Evolutionary conservation across 805 yeast genomes (phyloP), one percentile per base, ranked within the genome.

Genomic region (Zygosaccharomyces bailii): DNA sequence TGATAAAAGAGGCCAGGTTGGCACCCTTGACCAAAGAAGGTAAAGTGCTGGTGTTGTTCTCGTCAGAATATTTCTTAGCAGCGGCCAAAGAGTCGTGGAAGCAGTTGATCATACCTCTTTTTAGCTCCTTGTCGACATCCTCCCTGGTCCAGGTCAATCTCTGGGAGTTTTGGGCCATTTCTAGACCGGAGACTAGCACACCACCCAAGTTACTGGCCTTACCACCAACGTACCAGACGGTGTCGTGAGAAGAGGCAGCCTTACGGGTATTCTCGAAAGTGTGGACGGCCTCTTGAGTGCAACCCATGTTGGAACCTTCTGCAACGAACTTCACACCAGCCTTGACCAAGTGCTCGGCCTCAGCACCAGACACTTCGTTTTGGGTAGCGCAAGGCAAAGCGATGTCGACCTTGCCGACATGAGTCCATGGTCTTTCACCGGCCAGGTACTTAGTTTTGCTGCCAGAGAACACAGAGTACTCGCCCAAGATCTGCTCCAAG

Each of bases 131-230:
- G 71, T 91, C 98, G 60, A 91, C 98, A 74, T 87, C 88, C 76
- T 89, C 96, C 49, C 82, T 60, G 53, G 96, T 79, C 97, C 98
- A 93, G 56, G 73, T 71, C 56, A 82, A 80, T 78, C 97, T 86
- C 69, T 85, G 95, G 48, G 97, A 87, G 86, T 91, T 93, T 78
- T 91, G 99, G 55, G 98, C 97, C 99, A 91, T 93, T 79, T 91
- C 99, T 57, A 91, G 79, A 66, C 97, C 98, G 48, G 96, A 88
- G 47, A 90, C 97, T 48, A 96, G 96, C 60, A 91, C 99, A 82
- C 99, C 99, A 75, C 98, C 99, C 75, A 95, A 85, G 82, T 91
- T 91, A 64, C 97, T 91, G 59, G 97, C 97, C 81, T 91, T 91
- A 74, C 97, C 98, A 68, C 97, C 97, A 63, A 96, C 98, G 74